Conservation (phyloP, 371 early-diverging fungal genomes). For the Actinomortierella wolfii region DNA sequence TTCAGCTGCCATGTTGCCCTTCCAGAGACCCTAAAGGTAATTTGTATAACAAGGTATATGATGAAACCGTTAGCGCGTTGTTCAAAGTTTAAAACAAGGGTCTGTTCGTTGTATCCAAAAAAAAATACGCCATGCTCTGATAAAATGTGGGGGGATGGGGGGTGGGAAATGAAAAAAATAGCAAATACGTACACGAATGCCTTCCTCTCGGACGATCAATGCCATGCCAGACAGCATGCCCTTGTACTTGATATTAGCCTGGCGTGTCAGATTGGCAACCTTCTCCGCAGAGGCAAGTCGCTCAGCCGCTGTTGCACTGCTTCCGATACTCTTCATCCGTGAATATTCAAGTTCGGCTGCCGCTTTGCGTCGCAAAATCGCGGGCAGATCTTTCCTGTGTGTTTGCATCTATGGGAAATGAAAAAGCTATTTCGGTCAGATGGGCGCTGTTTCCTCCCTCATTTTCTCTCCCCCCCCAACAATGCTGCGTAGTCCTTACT, state of each 20-base stretch:
- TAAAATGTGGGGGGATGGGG: neutral
- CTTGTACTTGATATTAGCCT: conserved; percentile 51
- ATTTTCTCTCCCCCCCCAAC: too few relatives aligned
- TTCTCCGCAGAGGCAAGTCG: conserved; percentile 7
- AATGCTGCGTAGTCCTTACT: too few relatives aligned
- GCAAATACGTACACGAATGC: conserved; percentile 55
- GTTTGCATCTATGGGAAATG: conserved; percentile 29
- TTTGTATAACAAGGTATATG: neutral
- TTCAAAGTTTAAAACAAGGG: neutral
- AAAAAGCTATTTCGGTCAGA: too few relatives aligned
- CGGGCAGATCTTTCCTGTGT: conserved; percentile 31
- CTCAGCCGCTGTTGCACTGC: neutral
- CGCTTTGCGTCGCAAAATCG: conserved; percentile 18
- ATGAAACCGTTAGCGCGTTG: neutral
- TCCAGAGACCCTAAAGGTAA: conserved; percentile 81
- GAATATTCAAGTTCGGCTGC: neutral
- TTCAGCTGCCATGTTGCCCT: conserved; percentile 92
- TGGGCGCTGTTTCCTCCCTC: too few relatives aligned
- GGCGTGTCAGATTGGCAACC: neutral
- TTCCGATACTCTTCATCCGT: neutral
- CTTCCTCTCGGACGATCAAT: conserved; percentile 75
- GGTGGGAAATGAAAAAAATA: neutral
- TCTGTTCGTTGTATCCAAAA: too few relatives aligned
- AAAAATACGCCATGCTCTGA: too few relatives aligned
- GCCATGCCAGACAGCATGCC: conserved; percentile 57